These are phyloP conservation scores for Monilinia laxa DNA, from an alignment of 2,329 filamentous ascomycete species.

Conservation along the genomic window DNA sequence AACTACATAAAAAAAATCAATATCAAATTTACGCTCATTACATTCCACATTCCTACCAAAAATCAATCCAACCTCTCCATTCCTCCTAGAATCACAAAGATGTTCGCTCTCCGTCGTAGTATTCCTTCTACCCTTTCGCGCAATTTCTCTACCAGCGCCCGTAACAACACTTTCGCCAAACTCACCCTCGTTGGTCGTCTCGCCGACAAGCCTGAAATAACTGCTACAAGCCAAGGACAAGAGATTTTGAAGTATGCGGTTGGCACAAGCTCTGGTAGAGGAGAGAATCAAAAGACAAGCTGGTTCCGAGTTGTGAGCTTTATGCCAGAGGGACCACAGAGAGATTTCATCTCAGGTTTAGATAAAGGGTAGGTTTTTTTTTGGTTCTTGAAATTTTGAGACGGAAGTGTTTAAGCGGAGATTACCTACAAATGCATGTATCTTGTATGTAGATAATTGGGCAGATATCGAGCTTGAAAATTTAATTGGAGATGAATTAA, in stretches of 20 bases:
- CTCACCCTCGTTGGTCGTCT: slow-evolving; percentile 88
- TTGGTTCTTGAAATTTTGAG: not conserved
- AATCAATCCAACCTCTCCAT: not conserved
- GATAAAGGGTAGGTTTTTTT: slow-evolving; percentile 74
- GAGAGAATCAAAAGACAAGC: slow-evolving; percentile 72
- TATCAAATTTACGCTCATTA: not conserved
- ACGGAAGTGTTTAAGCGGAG: not conserved
- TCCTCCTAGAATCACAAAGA: slow-evolving; percentile 22
- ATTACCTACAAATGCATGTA: not conserved
- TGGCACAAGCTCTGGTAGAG: slow-evolving; percentile 64
- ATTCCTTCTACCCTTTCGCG: slow-evolving; percentile 51
- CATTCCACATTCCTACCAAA: not conserved
- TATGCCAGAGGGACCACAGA: slow-evolving; percentile 60
- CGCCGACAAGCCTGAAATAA: slow-evolving; percentile 73
- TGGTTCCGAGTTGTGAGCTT: slow-evolving; percentile 85
- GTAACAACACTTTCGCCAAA: slow-evolving; percentile 60
- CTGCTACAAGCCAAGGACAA: slow-evolving; percentile 65
- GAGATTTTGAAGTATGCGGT: slow-evolving; percentile 78
- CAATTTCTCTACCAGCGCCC: slow-evolving; percentile 70
- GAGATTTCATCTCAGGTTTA: slow-evolving; percentile 70
- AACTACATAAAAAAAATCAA: not conserved
- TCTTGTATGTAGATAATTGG: not conserved
- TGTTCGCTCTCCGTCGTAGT: slow-evolving; percentile 43
- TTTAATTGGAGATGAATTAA: not conserved
- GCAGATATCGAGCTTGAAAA: not conserved